Percentiles rank a stretch among this genome's conserved stretches.
phyloP scores from a whole-genome alignment of 306 rosid species.

The Malus asiatica region DNA sequence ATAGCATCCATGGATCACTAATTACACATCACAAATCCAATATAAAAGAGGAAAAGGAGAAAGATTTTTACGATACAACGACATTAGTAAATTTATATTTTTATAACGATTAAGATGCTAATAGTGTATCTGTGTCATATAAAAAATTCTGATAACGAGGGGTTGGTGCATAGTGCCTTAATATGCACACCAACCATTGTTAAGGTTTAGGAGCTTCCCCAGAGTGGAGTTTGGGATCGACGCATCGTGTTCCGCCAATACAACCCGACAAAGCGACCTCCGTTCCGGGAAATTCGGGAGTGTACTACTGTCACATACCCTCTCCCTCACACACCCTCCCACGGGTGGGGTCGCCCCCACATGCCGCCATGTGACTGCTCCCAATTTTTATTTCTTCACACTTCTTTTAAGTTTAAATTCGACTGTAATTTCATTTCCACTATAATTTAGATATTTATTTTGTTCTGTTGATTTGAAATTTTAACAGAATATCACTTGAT shows the following conservation, averaged over 20 bases:
- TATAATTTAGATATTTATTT: background rate
- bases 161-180: background rate
- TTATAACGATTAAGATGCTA: rapidly evolving
- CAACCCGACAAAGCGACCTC: slow-evolving; percentile 42
- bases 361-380: slow-evolving; percentile 46
- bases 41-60: background rate
- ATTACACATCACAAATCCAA: background rate
- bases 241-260: slow-evolving; percentile 9
- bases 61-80: background rate
- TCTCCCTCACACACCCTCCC: slow-evolving; percentile 13
- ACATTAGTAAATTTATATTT: too few relatives aligned
- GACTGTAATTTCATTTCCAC: background rate
- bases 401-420: background rate
- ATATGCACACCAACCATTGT: background rate
- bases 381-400: background rate
- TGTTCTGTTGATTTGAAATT: background rate
- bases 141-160: too few relatives aligned
- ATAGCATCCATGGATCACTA: background rate
- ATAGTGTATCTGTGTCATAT: too few relatives aligned
- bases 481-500: background rate
- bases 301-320: slow-evolving; percentile 14
- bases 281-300: slow-evolving; percentile 51
- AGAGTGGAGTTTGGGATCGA: background rate
- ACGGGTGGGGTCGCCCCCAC: slow-evolving; percentile 52
- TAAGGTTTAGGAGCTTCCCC: background rate